Base-by-base conservation (phyloP, 805 yeast species). In the Starmerella gropengiesseri region DNA sequence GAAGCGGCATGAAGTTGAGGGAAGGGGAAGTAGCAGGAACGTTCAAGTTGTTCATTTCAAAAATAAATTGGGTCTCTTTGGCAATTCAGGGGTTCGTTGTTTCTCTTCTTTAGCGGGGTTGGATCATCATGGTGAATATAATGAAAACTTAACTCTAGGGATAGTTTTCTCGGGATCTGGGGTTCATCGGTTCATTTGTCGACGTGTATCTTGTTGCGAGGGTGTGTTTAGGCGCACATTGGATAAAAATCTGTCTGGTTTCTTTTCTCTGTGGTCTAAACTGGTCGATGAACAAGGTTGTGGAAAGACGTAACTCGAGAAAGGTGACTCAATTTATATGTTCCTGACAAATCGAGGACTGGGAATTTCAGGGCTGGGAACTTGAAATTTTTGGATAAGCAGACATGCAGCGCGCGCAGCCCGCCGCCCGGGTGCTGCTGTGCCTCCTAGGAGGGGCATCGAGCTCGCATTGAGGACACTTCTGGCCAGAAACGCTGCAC, bases 181-280 rank as follows among this genome's bases (percentile, higher is more conserved):
- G 16, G 41, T 26, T 48, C 25, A 27, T 37, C 26, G 21, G 44
- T 20, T 31, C 45, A 43, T 48, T 41, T 48, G n/a, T 21, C 27
- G 37, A 31, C 27, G 19, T 31, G 17, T 29, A 2, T 29, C 22
- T 35, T 19, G 40, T n/a, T n/a, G 20, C 37, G 39, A 34, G 35
- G 48, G 28, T 29, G 20, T 26, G 45, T 43, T 48, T 48, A 48
- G 50, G 49, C 50, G 44, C 43, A 41, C 52, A 48, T 48, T 18
- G 45, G 36, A 4, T 17, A 14, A 32, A 19, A 11, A 13, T 22
- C 19, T 23, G 12, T 39, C 36, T 31, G 27, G 20, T 37, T 45
- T 43, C 23, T 23, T 42, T 29, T 35, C 29, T 35, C 26, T 38
- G 32, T 37, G 47, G 50, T 31, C 44, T 38, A 41, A 48, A 46